Base-by-base conservation (phyloP, 495 filamentous ascomycete species). In the Hypoxylon perforatum region DNA sequence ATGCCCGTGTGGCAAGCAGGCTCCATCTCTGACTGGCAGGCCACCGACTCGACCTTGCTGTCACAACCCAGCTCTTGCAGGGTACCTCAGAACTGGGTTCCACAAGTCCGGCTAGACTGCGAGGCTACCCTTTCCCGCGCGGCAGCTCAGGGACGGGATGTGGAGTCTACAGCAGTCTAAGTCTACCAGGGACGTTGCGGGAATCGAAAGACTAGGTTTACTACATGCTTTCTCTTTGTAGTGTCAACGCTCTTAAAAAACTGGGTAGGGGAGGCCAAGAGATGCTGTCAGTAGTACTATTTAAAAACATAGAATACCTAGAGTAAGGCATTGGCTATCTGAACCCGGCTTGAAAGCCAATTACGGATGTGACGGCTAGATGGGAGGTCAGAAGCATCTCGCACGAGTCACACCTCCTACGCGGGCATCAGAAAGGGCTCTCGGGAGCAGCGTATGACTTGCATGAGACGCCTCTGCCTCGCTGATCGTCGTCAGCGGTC, bases 1-100 rank as follows among this genome's bases (percentile, higher is more conserved):
- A 69, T 47, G 56, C 55, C 66, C 51, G 66, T 65, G 66, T 64
- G 56, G 56, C 46, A 38, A 57, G 59, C 19, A 57, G 38, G 61
- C 38, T 65, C 61, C 51, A 57, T 63, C 44, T 57, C 51, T 56
- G 19, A 39, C 46, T 61, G 49, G 55, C 39, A 61, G 57, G 61
- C 61, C 41, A 69, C 66, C 51, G 66, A 61, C 61, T 64, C 17
- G 61, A 65, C 60, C 55, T 69, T 61, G 60, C 65, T 33, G 45
- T 56, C 50, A 56, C 60, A 47, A 55, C 56, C 61, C 46, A 64
- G 56, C 10, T 49, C 46, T 18, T 57, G 57, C 66, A 65, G 61
- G 66, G 66, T 65, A 39, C 39, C 61, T 65, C 35, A 65, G 33
- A 53, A 36, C 46, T 69, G 47, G 61, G 66, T 65, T 48, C 57